These are phyloP conservation scores for Penicillium sp. DNA, from an alignment of 2,329 filamentous ascomycete species.

Conservation along the genomic window DNA sequence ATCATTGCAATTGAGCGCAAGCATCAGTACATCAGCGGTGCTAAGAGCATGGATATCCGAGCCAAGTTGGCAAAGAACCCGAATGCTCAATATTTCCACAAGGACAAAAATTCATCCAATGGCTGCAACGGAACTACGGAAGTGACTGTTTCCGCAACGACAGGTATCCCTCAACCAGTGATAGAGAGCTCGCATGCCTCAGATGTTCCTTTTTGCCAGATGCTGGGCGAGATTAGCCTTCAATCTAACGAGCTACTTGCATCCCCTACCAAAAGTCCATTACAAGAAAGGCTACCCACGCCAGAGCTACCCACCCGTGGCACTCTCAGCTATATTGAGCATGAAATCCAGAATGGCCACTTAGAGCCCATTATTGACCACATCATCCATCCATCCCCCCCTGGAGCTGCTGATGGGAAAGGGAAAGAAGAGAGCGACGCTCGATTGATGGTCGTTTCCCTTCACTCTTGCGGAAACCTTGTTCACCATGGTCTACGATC, in stretches of 20 bases:
- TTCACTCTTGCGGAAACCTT: constrained; percentile 95
- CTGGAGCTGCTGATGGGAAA: background rate
- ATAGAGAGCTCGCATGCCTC: constrained; percentile 7
- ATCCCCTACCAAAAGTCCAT: background rate
- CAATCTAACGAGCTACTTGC: constrained; percentile 29
- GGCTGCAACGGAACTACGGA: constrained; percentile 14
- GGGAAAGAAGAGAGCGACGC: constrained; percentile 20
- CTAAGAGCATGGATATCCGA: constrained; percentile 76
- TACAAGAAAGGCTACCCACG: constrained; percentile 11
- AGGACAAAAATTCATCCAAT: constrained; percentile 64
- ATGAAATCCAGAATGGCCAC: constrained; percentile 43
- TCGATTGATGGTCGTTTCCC: constrained; percentile 81
- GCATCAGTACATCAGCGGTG: constrained; percentile 81
- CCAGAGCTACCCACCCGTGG: constrained; percentile 26
- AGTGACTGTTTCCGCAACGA: constrained; percentile 8
- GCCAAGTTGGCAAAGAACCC: constrained; percentile 74
- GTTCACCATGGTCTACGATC: constrained; percentile 91
- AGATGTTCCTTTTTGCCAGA: constrained; percentile 31
- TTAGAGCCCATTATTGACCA: constrained; percentile 39
- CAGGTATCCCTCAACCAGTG: constrained; percentile 1
- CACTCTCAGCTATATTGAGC: constrained; percentile 43
- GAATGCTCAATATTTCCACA: constrained; percentile 70
- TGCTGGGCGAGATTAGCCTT: constrained; percentile 37
- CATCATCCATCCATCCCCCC: constrained; percentile 25
- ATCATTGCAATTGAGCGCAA: constrained; percentile 89